These are phyloP conservation scores for Asterionellopsis glacialis DNA, from an alignment of 108 stramenopile species.

Conservation along the genomic window DNA sequence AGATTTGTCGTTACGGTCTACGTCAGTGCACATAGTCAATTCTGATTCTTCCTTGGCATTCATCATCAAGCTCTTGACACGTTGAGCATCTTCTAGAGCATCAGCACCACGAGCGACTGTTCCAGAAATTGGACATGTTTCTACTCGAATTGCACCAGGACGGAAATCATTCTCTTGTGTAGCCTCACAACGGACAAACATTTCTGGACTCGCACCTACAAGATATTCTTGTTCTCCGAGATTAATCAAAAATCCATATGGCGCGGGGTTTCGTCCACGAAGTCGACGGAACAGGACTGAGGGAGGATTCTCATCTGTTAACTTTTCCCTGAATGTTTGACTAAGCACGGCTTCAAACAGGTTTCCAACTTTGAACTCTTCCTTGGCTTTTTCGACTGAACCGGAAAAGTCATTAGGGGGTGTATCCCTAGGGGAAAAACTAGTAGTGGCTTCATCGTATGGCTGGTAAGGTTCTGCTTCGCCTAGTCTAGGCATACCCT, in stretches of 20 bases:
- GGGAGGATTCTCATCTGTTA: conserved; percentile 60
- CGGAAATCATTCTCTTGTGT: conserved; percentile 77
- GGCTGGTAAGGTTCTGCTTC: conserved; percentile 37
- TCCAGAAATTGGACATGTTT: conserved; percentile 98
- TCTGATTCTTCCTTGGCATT: conserved; percentile 97
- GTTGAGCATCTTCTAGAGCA: conserved; percentile 94
- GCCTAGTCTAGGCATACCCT: conserved; percentile 74
- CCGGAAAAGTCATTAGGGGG: conserved; percentile 78
- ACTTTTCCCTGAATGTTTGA: conserved; percentile 88
- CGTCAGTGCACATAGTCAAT: conserved; percentile 99
- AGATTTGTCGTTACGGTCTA: conserved; percentile 97
- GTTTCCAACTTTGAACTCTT: conserved; percentile 94
- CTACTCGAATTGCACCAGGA: conserved; percentile 87
- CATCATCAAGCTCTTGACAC: conserved; percentile 89
- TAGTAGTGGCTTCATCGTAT: conserved; percentile 36
- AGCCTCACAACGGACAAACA: conserved; percentile 96
- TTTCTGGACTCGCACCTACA: conserved; percentile 97
- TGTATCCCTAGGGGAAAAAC: conserved; percentile 76
- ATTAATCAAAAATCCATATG: conserved; percentile 97
- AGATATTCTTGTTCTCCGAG: conserved; percentile 92
- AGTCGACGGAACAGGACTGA: conserved; percentile 85
- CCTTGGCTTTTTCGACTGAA: conserved; percentile 85
- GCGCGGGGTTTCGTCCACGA: conserved; percentile 89
- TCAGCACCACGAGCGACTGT: conserved; percentile 96
- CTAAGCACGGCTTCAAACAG: conserved; percentile 95